A percentile compares a stretch with the other conserved stretches of the same genome.
These are phyloP conservation scores for Lathyrus aphaca DNA, from an alignment of 306 rosid species.

Conservation along the genomic window DNA sequence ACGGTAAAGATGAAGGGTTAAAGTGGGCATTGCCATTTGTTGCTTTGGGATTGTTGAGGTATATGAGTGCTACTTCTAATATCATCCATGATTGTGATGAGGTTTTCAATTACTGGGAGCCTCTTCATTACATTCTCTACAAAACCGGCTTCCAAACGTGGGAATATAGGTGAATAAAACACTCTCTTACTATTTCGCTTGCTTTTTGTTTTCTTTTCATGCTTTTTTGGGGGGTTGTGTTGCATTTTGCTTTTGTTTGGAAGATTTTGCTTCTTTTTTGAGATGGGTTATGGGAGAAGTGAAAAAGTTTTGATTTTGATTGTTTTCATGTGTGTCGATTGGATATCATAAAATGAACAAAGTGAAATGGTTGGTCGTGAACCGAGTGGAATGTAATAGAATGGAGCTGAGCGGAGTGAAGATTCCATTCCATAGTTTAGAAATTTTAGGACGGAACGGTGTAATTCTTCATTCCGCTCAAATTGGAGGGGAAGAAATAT, in stretches of 20 bases:
- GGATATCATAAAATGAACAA: too few species aligned
- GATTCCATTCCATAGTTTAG: too few species aligned
- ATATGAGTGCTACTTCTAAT: slow-evolving; percentile 92
- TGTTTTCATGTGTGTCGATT: not conserved
- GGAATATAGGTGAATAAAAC: slow-evolving; percentile 71
- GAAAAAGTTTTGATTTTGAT: slow-evolving; percentile 19
- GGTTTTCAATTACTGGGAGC: slow-evolving; percentile 98
- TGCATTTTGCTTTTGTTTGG: slow-evolving; percentile 11
- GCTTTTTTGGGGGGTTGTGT: not conserved
- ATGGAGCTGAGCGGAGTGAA: too few species aligned
- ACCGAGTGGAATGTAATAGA: too few species aligned
- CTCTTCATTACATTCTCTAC: slow-evolving; percentile 93
- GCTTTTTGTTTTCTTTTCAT: not conserved
- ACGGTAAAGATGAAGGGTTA: slow-evolving; percentile 51
- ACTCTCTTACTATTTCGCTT: not conserved
- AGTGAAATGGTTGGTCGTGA: too few species aligned
- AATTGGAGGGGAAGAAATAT: too few species aligned
- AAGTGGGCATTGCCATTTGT: slow-evolving; percentile 71
- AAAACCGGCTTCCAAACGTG: slow-evolving; percentile 97
- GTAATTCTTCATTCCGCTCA: too few species aligned
- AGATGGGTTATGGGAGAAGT: not conserved
- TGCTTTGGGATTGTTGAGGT: slow-evolving; percentile 67
- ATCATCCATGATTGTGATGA: slow-evolving; percentile 97
- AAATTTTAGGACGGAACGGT: too few species aligned
- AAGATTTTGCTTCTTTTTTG: not conserved